A percentile compares a stretch with the other conserved stretches of the same genome.
Evolutionary conservation across 2,329 filamentous ascomycete species (phyloP).

Genomic region (Zasmidium citrigriseum): DNA sequence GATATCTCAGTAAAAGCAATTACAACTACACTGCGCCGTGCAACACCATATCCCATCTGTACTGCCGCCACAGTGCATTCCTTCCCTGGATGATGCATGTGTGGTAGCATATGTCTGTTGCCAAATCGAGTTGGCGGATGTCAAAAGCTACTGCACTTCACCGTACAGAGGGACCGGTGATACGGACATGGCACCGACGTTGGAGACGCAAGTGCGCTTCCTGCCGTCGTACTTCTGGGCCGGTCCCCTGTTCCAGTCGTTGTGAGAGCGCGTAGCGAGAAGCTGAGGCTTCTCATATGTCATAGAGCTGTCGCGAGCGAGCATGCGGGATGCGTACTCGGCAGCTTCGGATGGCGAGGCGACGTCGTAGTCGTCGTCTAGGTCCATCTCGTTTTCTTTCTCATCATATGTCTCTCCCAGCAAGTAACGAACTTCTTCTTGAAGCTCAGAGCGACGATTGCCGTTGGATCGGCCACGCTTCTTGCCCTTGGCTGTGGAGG

Average conservation of each 20-base stretch:
- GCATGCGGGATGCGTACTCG: conserved; percentile 27
- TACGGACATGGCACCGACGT: conserved; percentile 22
- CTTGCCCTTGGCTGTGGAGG: conserved; percentile 25
- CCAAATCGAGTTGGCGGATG: not conserved
- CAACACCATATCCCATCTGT: conserved; percentile 5
- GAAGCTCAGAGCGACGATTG: conserved; percentile 34
- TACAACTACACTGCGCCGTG: conserved; percentile 3
- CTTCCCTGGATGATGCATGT: conserved; percentile 1
- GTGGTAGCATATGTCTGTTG: not conserved
- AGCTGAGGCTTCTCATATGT: conserved; percentile 24
- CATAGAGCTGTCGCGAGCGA: conserved; percentile 22
- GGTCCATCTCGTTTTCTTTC: conserved; percentile 29
- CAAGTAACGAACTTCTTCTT: conserved; percentile 37
- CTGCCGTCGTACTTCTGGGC: conserved; percentile 35
- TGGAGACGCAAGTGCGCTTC: conserved; percentile 36
- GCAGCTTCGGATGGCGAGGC: conserved; percentile 30
- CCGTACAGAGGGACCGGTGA: conserved; percentile 27
- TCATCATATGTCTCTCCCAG: conserved; percentile 33
- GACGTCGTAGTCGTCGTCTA: conserved; percentile 26
- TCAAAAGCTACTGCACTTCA: conserved; percentile 16
- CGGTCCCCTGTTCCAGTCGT: conserved; percentile 26
- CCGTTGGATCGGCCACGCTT: conserved; percentile 36
- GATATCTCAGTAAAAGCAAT: conserved; percentile 5
- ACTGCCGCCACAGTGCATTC: not conserved
- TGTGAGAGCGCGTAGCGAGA: conserved; percentile 23